Evolutionary conservation across 805 yeast species (phyloP).

Genomic region (Teunomyces gatunensis): DNA sequence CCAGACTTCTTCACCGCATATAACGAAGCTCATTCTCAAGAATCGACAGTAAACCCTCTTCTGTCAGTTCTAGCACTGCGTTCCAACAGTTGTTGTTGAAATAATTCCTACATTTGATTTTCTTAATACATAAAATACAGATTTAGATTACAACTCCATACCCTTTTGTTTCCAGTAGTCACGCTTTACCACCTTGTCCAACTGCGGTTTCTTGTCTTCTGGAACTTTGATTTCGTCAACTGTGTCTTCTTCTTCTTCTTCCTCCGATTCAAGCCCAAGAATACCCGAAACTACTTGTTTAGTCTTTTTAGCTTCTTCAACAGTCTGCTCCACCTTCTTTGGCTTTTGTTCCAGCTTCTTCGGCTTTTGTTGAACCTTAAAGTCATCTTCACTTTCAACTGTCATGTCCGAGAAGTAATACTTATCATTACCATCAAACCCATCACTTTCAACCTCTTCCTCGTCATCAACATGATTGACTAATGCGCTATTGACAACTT

Average conservation of each 20-base stretch:
- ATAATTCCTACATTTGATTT: neutral
- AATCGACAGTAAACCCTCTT: neutral
- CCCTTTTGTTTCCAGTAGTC: conserved; percentile 46
- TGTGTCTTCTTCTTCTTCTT: conserved; percentile 1
- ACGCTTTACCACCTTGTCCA: conserved; percentile 35
- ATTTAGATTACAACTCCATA: conserved; percentile 20
- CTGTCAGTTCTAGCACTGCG: neutral
- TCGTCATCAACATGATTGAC: conserved; percentile 26
- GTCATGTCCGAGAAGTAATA: conserved; percentile 45
- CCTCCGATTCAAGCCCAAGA: conserved; percentile 9
- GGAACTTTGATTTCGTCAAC: conserved; percentile 5
- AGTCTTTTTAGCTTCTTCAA: conserved; percentile 10
- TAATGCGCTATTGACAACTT: conserved; percentile 60
- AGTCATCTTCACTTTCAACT: conserved; percentile 32
- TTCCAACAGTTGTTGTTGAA: conserved; percentile 1
- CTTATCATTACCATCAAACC: conserved; percentile 36
- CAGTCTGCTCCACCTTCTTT: neutral
- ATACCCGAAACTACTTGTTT: conserved; percentile 10
- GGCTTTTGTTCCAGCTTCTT: neutral
- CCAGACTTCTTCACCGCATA: conserved; percentile 27
- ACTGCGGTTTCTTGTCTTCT: conserved; percentile 3
- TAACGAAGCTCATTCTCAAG: conserved; percentile 8
- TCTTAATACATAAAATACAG: conserved; percentile 1
- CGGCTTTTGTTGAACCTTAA: neutral
- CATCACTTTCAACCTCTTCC: conserved; percentile 32